Evolutionary conservation across 805 yeast species (phyloP), one percentile per base, ranked within the genome.

Genomic region (Suhomyces sp.): DNA sequence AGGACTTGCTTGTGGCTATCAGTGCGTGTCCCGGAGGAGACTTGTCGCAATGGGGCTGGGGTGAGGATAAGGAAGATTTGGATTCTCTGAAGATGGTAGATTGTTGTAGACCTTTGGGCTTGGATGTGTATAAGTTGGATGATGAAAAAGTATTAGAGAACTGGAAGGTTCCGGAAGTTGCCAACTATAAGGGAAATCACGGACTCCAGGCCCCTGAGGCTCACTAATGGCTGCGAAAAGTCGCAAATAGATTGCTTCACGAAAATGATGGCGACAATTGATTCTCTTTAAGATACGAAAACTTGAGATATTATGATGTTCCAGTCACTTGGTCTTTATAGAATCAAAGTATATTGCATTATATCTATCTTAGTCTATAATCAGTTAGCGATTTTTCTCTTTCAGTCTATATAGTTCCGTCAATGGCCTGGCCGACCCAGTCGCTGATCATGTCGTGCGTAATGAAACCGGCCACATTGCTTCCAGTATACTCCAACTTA

Each of bases 1-100:
- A 79, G 45, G 88, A 84, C 60, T 66, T 84, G 52, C 66, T 84
- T 47, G 81, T 85, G 57, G 88, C 88, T 7, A 76, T 84, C 46
- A 77, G 83, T 50, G 84, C 87, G 7, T 84, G 87, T 63, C 88
- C 87, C 3, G 89, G 88, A 47, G 89, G 89, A 25, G 88, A 84
- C 64, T 68, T 84, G 53, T 80, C 85, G 25, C 72, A 75, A 48
- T 84, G 88, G 88, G 87, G 82, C 45, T 84, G 89, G 89, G 87
- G 87, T 51, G 86, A 82, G 63, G 77, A 78, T 49, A 76, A 69
- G 39, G 77, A 69, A 19, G 75, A 73, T 22, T 72, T 69, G 25
- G 75, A 69, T 9, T 66, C 64, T 17, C 77, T 70, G 40, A 81
- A 79, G 54, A 83, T 83, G 87, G 72, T 77, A 33, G 82, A 78